Evolutionary conservation across 73 alveolate species (phyloP), one percentile per base, ranked within the genome.

Genomic region (Paramecium sonneborni): DNA sequence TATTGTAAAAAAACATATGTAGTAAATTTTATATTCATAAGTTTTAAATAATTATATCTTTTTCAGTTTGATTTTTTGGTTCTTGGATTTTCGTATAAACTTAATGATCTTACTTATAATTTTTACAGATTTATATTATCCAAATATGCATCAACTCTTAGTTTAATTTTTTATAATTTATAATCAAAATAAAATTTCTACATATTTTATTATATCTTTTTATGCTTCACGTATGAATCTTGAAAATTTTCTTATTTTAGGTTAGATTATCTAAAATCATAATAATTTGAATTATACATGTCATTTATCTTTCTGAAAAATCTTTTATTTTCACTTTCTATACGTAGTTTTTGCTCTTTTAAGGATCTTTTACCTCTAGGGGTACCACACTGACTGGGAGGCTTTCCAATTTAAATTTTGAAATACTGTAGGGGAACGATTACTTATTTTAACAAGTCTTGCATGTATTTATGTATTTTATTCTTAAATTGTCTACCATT

Each of bases 371-470:
- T 32, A 30, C 84, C 84, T 62, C 84, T 26, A 12, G 84, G 84
- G 5, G 84, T 62, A 30, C 84, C 84, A 62, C 84, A 62, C 6
- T 62, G 18, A 62, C 84, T 62, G 12, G 84, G 84, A 26, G 84
- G 84, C 84, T 62, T 52, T 52, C 68, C 34, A 52, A 26, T 62
- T 23, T 12, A 7, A 30, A 1, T 12, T 62, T 62, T 26, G 23
- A 11, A 62, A 62, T 62, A 62, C 84, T 12, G 84, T 62, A 11
- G 84, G 84, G 10, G 84, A 62, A 10, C 84, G 84, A 62, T 62
- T 62, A 12, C 84, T 62, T 28, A 62, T 62, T 62, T 62, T 62
- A 11, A 26, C 44, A 20, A 62, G 48, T 12, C 84, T 26, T 6
- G 84, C 44, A 30, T 23, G 44, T 11, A 62, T 62, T 62, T 62